Percentiles rank a stretch among this genome's conserved stretches.
Conservation (phyloP, 768 basidiomycete species). For the Kockovaella imperatae region DNA sequence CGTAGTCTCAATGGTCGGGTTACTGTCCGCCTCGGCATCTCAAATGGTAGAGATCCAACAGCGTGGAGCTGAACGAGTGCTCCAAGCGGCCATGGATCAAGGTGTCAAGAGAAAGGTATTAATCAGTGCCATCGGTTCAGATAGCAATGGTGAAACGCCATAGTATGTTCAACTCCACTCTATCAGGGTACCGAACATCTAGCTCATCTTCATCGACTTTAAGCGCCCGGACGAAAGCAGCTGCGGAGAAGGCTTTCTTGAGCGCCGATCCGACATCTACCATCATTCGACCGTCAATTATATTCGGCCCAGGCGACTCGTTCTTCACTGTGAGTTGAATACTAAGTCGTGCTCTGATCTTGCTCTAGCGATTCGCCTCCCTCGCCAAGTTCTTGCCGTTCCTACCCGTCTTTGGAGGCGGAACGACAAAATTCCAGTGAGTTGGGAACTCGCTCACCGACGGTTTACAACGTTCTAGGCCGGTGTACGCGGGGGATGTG, state of each 20-base stretch:
- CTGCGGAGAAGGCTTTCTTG: conserved; percentile 57
- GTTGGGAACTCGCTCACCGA: neutral
- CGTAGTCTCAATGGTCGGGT: conserved; percentile 63
- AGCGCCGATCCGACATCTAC: conserved; percentile 51
- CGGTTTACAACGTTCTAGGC: conserved; percentile 29
- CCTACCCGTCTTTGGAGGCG: conserved; percentile 70
- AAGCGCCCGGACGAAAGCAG: conserved; percentile 44
- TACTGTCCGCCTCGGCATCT: conserved; percentile 55
- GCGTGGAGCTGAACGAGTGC: conserved; percentile 62
- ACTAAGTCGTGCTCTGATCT: neutral
- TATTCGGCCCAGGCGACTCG: conserved; percentile 68
- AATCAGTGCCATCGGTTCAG: conserved; percentile 69
- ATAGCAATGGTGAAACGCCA: conserved; percentile 53
- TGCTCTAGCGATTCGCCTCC: conserved; percentile 55
- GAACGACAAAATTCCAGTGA: conserved; percentile 56
- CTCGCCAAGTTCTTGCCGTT: conserved; percentile 59
- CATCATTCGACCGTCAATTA: conserved; percentile 62
- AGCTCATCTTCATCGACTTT: neutral
- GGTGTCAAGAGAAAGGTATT: conserved; percentile 46
- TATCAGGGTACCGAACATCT: neutral
- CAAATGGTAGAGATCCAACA: conserved; percentile 59
- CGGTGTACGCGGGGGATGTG: conserved; percentile 65
- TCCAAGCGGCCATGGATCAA: conserved; percentile 50
- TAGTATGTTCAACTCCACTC: conserved; percentile 47
- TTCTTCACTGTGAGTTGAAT: conserved; percentile 58